Base-by-base conservation (phyloP, 768 basidiomycete genomes). In the Gyrodon lividus region DNA sequence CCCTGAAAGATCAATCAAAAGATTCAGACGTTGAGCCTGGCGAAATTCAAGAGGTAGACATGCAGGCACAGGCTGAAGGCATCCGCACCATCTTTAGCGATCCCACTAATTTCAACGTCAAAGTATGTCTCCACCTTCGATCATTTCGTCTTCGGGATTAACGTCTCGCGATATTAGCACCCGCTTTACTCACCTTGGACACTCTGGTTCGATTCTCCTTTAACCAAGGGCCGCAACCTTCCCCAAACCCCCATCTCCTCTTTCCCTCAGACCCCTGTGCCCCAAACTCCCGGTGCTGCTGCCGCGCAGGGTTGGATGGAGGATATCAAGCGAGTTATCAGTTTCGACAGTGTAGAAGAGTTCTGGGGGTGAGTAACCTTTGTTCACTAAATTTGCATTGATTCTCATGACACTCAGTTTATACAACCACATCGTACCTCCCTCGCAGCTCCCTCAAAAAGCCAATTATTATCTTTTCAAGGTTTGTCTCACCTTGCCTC, bases 381-480 rank as follows among this genome's bases (percentile, higher is more conserved):
- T 38, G n/a, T 50, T 31, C 34, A 52, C 30, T 28, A 16, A 34
- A 20, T 34, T 16, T 23, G 3, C 17, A n/a, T 16, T 26, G 30
- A 12, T 23, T 50, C 49, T 67, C 47, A 66, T 43, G 44, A n/a
- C 38, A 14, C 48, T 35, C 55, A 95, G 90, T 8, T 73, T 97
- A 57, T 95, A 97, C 74, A 97, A 98, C 72, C 97, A 98, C 73
- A 96, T 98, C 63, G 86, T 99, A 42, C 91, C 93, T 22, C 97
- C 97, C 14, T 96, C 93, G 17, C 82, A 85, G 64, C 76, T 98
- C 57, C 92, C 93, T 34, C 86, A 86, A 70, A 98, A 97, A 75
- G 92, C 94, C n/a, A 98, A 98, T 68, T 99, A 99, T 71, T 99
- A 98, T 75, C 77, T 99, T 57, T 98, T 99, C 85, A 98, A 97